Base-by-base conservation (phyloP, 208 protist species). In the Porcisia hertigi region DNA sequence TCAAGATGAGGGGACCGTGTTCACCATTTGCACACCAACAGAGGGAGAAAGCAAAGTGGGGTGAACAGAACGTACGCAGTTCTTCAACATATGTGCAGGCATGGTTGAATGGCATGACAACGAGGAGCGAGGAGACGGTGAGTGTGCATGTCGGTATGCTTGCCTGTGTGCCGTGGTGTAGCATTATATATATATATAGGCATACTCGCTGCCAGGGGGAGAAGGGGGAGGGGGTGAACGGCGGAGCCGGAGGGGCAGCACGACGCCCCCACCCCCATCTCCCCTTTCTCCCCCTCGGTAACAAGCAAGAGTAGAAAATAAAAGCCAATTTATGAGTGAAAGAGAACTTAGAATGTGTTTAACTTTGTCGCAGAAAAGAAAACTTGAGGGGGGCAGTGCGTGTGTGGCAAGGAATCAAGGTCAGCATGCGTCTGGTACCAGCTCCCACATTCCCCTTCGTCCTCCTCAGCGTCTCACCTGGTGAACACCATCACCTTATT, bases 401-500 rank as follows among this genome's bases (percentile, higher is more conserved):
- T 0, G 47, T 52, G 47, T 52, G 47, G 12, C 36, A 16, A 30
- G 16, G 4, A 23, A 62, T 39, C 9, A 5, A 34, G 11, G 3
- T 34, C 11, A 23, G 58, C 34, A 36, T 20, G 59, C 39, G 34
- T n/a, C 5, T 39, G 59, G 30, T 65, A 12, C 59, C 59, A 45
- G 59, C 34, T 9, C 36, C 16, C 34, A 23, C 63, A 12, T 14
- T 25, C 63, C 23, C 41, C 30, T 30, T 18, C 16, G 5, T 12
- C 6, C 25, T 18, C 66, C 23, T 45, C 34, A 53, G 12, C 8
- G 23, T 47, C 20, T 43, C 47, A 12, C 6, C 49, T 45, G 25
- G 47, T 12, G 16, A 55, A n/a, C 66, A 49, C 66, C 54, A 64
- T 1, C 65, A 36, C 16, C 75, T 12, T 23, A 36, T 54, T 87